Percentiles rank a stretch among this genome's conserved stretches.
Conservation (phyloP, 768 basidiomycete genomes). For the Psilocybe sp. region DNA sequence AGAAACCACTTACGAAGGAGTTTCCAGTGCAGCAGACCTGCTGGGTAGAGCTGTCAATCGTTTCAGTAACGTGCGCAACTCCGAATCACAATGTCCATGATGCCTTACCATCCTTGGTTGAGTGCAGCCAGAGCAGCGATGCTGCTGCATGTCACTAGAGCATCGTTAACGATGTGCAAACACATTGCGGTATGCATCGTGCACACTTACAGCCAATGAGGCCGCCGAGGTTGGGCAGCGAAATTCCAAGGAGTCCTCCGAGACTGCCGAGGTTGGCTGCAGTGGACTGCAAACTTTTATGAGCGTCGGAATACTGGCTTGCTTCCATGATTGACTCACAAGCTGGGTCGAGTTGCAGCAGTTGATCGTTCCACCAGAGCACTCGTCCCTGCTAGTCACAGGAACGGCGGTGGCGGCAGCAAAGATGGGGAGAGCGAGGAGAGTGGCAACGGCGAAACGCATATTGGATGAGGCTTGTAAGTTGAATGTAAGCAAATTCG, state of each 20-base stretch:
- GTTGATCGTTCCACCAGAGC: no score
- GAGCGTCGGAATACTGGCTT: no score
- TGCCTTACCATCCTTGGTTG: neutral
- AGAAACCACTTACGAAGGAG: conserved; percentile 5
- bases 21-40: conserved; percentile 17
- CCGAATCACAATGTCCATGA: no score
- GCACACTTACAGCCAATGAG: conserved; percentile 9
- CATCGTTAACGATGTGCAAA: neutral
- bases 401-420: no score
- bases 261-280: conserved; percentile 8
- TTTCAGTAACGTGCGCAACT: no score
- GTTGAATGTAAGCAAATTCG: no score
- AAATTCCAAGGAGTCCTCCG: conserved; percentile 8
- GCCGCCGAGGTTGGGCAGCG: conserved; percentile 7
- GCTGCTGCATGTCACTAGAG: conserved; percentile 1
- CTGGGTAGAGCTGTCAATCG: neutral
- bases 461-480: no score
- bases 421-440: no score
- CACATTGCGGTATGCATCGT: neutral
- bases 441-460: no score
- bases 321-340: no score
- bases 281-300: neutral
- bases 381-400: no score
- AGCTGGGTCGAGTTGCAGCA: neutral
- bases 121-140: neutral